These are phyloP conservation scores for Sugiyamaella paludigena DNA, from an alignment of 1,139 yeast species.

Conservation along the genomic window DNA sequence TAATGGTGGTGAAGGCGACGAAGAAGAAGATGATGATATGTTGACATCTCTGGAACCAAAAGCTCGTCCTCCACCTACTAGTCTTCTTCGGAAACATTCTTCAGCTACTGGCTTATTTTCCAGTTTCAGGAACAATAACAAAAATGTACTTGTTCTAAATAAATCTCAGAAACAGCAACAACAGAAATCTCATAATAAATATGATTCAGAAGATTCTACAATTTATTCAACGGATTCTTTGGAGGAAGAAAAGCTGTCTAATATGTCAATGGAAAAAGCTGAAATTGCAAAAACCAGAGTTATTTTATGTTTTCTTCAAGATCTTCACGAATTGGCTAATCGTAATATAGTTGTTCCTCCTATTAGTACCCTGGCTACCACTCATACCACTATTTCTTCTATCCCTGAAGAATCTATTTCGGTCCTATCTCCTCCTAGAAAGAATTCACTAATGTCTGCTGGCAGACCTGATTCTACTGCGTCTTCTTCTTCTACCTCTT, in stretches of 20 bases:
- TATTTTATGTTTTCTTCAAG: slow-evolving; percentile 26
- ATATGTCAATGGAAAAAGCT: slow-evolving; percentile 5
- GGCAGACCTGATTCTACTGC: neutral
- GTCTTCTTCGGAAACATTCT: slow-evolving; percentile 12
- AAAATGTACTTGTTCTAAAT: slow-evolving; percentile 7
- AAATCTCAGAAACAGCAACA: neutral
- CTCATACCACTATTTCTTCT: neutral
- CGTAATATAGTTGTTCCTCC: neutral
- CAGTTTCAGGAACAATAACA: slow-evolving; percentile 1
- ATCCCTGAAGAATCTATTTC: neutral
- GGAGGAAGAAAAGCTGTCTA: neutral
- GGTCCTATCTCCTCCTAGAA: too few species aligned
- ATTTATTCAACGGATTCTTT: too few species aligned
- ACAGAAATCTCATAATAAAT: neutral
- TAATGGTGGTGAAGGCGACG: slow-evolving; percentile 12
- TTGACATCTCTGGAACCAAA: slow-evolving; percentile 29
- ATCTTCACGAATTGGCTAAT: slow-evolving; percentile 27
- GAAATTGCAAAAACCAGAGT: slow-evolving; percentile 27
- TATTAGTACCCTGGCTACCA: too few species aligned
- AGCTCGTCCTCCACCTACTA: slow-evolving; percentile 7
- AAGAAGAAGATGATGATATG: slow-evolving; percentile 28
- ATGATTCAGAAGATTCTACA: neutral
- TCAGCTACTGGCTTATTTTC: slow-evolving; percentile 9
- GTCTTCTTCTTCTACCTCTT: slow-evolving; percentile 6
- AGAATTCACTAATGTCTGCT: too few species aligned